A percentile compares a stretch with the other conserved stretches of the same genome.
Evolutionary conservation across 192 early-diverging fungal genomes (phyloP).

Genomic region (Umbelopsis ramanniana): DNA sequence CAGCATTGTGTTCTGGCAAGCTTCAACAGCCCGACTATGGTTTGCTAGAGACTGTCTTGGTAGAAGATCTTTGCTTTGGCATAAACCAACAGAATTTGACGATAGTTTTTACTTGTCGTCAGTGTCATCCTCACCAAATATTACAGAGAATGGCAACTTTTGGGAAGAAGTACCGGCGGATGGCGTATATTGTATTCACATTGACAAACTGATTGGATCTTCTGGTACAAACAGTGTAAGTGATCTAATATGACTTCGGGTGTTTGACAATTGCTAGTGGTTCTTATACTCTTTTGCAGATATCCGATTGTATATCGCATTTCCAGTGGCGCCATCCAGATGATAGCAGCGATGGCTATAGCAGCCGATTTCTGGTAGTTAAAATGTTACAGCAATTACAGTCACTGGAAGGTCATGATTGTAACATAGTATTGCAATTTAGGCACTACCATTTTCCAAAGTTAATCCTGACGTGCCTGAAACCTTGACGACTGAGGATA

Average conservation of each 20-base stretch:
- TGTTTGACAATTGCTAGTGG: too few species aligned
- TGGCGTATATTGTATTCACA: slow-evolving; percentile 73
- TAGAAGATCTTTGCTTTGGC: slow-evolving; percentile 77
- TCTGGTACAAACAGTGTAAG: neutral
- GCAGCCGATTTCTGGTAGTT: slow-evolving; percentile 1
- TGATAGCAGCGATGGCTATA: neutral
- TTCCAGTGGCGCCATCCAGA: slow-evolving; percentile 5
- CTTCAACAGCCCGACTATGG: slow-evolving; percentile 55
- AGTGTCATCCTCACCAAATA: slow-evolving; percentile 27
- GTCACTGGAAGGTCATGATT: neutral
- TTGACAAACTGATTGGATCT: slow-evolving; percentile 28
- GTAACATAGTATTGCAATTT: neutral
- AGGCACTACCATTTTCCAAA: slow-evolving; percentile 52
- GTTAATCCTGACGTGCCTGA: slow-evolving; percentile 45
- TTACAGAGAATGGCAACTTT: neutral
- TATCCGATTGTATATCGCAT: neutral
- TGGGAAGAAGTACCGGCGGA: slow-evolving; percentile 83
- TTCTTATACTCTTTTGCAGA: neutral
- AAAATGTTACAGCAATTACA: neutral
- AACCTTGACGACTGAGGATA: slow-evolving; percentile 27
- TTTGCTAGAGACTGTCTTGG: slow-evolving; percentile 90
- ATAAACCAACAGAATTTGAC: slow-evolving; percentile 40
- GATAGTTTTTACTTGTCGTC: slow-evolving; percentile 46
- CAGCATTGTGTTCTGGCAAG: slow-evolving; percentile 76
- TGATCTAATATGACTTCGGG: too few species aligned